Conservation (phyloP, 176 grass and related monocot genomes). For the Musa beccarii region DNA sequence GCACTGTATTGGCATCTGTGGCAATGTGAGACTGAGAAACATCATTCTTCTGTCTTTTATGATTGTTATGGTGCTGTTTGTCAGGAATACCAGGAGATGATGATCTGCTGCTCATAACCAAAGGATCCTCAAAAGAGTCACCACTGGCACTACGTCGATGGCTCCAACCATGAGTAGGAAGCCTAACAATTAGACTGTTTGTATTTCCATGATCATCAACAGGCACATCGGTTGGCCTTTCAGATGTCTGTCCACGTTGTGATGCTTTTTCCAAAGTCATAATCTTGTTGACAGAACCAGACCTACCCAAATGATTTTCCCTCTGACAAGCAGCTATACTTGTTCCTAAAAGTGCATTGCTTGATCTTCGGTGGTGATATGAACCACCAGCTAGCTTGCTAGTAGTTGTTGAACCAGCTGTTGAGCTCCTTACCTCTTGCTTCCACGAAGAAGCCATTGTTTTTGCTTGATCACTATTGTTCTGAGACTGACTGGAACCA, state of each 20-base stretch:
- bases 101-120: conserved; percentile 35
- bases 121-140: conserved; percentile 50
- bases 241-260: conserved; percentile 44
- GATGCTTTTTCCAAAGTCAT: conserved; percentile 38
- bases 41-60: conserved; percentile 46
- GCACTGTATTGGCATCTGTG: conserved; percentile 39
- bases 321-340: conserved; percentile 37
- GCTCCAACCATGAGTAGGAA: conserved; percentile 60
- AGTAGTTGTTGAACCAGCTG: conserved; percentile 48
- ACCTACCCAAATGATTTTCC: conserved; percentile 35
- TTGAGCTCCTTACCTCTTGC: conserved; percentile 69
- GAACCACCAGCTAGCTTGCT: conserved; percentile 48
- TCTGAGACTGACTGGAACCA: conserved; percentile 72
- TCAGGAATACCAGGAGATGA: conserved; percentile 42
- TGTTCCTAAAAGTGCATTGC: conserved; percentile 36
- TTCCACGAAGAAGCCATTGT: conserved; percentile 54
- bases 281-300: conserved; percentile 35
- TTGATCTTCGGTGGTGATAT: conserved; percentile 41
- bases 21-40: conserved; percentile 25
- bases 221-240: conserved; percentile 43
- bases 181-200: conserved; percentile 57
- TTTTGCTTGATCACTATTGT: conserved; percentile 75
- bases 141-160: conserved; percentile 53
- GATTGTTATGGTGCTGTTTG: conserved; percentile 61
- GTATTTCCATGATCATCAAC: conserved; percentile 42